phyloP scores from a whole-genome alignment of 768 basidiomycete genomes.

The Heimioporus sp. region DNA sequence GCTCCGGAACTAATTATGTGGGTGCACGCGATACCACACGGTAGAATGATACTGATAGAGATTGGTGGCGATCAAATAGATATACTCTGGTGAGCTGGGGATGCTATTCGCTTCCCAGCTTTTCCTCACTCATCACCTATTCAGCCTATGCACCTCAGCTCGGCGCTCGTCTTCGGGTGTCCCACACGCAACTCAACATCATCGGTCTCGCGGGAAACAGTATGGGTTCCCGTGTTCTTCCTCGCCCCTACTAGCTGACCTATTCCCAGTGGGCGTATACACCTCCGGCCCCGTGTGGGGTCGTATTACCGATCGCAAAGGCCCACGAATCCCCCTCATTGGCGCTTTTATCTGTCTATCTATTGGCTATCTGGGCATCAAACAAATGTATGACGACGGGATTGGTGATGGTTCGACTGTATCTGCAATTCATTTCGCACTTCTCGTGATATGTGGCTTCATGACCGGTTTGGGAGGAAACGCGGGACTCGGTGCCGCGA shows the following conservation, averaged over 20 bases:
- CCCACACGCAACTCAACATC: conserved; percentile 80
- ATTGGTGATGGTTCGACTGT: conserved; percentile 37
- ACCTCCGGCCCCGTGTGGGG: conserved; percentile 77
- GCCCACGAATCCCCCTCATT: conserved; percentile 66
- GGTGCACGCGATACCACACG: conserved; percentile 21
- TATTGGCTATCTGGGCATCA: conserved; percentile 74
- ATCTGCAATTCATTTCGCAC: conserved; percentile 41
- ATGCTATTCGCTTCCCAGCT: background rate
- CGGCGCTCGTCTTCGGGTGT: conserved; percentile 68
- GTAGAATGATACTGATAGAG: background rate
- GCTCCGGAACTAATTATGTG: conserved; percentile 77
- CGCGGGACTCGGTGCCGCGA: conserved; percentile 62
- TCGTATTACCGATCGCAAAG: conserved; percentile 68
- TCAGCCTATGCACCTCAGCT: conserved; percentile 87
- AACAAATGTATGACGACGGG: conserved; percentile 60
- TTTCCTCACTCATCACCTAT: background rate
- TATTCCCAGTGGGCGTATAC: conserved; percentile 66
- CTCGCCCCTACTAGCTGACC: background rate
- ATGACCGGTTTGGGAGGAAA: conserved; percentile 79
- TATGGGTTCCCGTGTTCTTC: conserved; percentile 32
- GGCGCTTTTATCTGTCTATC: conserved; percentile 59
- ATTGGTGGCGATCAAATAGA: conserved; percentile 7
- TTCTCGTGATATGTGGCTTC: conserved; percentile 63
- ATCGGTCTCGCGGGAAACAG: conserved; percentile 79
- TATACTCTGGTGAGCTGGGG: conserved; percentile 28